Evolutionary conservation across 345 rosid species (phyloP).

Genomic region (Ricinus communis): DNA sequence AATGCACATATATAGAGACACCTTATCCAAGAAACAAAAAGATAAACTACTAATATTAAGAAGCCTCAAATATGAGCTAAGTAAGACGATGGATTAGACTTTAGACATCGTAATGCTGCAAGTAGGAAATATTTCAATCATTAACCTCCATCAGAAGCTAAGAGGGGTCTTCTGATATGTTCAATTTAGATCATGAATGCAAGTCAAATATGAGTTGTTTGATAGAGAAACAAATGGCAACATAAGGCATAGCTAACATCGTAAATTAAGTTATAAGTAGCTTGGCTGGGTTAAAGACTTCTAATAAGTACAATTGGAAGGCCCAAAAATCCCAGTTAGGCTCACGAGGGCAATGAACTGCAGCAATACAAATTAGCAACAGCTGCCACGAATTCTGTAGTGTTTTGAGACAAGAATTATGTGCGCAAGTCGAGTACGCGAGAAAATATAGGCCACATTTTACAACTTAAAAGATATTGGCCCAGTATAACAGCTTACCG

Average conservation of each 20-base stretch:
- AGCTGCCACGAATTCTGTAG: neutral
- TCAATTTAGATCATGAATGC: neutral
- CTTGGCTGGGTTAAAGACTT: too few relatives aligned
- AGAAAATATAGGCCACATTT: too few relatives aligned
- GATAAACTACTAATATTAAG: too few relatives aligned
- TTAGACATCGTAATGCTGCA: neutral
- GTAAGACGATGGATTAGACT: neutral
- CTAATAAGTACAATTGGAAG: too few relatives aligned
- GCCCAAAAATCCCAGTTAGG: too few relatives aligned
- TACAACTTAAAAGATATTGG: too few relatives aligned
- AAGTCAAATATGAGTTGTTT: neutral
- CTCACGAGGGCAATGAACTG: neutral
- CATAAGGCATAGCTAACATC: too few relatives aligned
- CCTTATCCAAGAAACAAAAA: too few relatives aligned
- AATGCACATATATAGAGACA: neutral
- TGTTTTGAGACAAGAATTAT: neutral
- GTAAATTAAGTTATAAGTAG: too few relatives aligned
- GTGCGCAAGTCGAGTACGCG: too few relatives aligned
- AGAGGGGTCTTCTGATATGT: neutral
- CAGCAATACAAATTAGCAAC: neutral
- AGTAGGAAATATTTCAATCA: neutral
- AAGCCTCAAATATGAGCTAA: too few relatives aligned
- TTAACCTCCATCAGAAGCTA: neutral
- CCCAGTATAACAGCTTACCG: slow-evolving; percentile 42
- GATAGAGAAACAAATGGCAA: neutral